Percentiles rank a stretch among this genome's conserved stretches.
Conservation (phyloP, 2,329 filamentous ascomycete genomes). For the Septoria petroselini region DNA sequence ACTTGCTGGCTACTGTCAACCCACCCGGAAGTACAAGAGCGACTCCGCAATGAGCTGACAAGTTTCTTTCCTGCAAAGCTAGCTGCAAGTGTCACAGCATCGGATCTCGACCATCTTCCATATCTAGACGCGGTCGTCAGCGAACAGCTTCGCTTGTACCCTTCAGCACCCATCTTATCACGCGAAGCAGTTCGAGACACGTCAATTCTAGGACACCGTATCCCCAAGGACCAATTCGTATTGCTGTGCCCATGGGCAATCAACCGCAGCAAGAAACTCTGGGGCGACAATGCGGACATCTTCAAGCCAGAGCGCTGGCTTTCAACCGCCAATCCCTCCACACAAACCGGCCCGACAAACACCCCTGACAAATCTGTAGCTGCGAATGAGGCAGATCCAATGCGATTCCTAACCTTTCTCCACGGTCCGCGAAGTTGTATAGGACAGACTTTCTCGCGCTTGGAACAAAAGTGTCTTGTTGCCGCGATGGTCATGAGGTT, state of each 20-base stretch:
- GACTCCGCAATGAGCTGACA: constrained; percentile 48
- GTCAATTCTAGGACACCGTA: constrained; percentile 16
- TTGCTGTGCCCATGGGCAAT: constrained; percentile 42
- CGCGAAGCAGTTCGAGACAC: constrained; percentile 23
- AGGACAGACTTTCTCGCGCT: constrained; percentile 32
- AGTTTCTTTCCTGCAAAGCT: constrained; percentile 39
- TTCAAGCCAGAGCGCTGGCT: constrained; percentile 48
- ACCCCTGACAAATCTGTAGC: constrained; percentile 56
- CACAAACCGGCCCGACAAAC: constrained; percentile 6
- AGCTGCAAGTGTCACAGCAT: constrained; percentile 43
- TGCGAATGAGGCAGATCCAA: constrained; percentile 51
- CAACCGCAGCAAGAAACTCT: constrained; percentile 42
- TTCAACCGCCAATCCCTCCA: neutral
- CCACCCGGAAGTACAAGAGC: constrained; percentile 46
- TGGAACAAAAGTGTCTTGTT: constrained; percentile 31
- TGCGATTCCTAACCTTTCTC: constrained; percentile 43
- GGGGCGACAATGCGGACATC: constrained; percentile 41
- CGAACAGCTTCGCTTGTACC: constrained; percentile 46
- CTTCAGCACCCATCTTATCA: constrained; percentile 23
- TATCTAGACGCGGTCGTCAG: constrained; percentile 74
- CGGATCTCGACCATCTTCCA: constrained; percentile 65
- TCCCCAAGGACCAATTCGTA: constrained; percentile 18
- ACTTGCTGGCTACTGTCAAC: constrained; percentile 65
- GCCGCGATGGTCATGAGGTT: constrained; percentile 28
- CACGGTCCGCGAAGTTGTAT: constrained; percentile 39